phyloP scores from a whole-genome alignment of 2,329 filamentous ascomycete species.

The Colletotrichum navitas region DNA sequence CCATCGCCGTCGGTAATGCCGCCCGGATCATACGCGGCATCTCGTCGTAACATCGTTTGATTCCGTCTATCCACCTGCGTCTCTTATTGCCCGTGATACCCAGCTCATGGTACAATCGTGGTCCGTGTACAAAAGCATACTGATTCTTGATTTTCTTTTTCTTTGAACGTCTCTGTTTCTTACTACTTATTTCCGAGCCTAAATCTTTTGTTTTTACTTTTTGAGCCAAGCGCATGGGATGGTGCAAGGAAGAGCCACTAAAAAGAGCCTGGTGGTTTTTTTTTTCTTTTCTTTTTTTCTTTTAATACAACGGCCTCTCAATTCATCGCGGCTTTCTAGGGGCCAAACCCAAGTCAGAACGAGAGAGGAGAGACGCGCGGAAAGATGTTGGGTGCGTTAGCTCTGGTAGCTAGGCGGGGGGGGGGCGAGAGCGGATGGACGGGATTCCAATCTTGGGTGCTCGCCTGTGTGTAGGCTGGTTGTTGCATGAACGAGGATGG shows the following conservation, averaged over 20 bases:
- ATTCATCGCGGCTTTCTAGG: background rate
- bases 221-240: slow-evolving; percentile 29
- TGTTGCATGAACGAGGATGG: background rate
- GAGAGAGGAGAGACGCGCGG: background rate
- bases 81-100: slow-evolving; percentile 40
- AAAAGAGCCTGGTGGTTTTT: slow-evolving; percentile 31
- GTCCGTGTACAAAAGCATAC: slow-evolving; percentile 37
- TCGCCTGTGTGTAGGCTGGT: background rate
- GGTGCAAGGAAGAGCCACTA: slow-evolving; percentile 7
- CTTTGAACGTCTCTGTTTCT: background rate
- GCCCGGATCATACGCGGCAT: slow-evolving; percentile 67
- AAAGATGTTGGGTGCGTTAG: background rate
- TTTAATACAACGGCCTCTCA: slow-evolving; percentile 13
- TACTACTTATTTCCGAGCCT: background rate
- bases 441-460: slow-evolving; percentile 4
- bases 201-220: slow-evolving; percentile 4
- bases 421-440: background rate
- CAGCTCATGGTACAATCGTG: slow-evolving; percentile 31
- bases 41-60: slow-evolving; percentile 27
- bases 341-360: background rate
- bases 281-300: background rate
- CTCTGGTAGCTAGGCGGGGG: slow-evolving; percentile 18
- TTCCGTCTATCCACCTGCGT: background rate
- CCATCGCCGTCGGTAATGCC: slow-evolving; percentile 78
- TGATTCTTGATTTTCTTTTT: slow-evolving; percentile 11